Base-by-base conservation (phyloP, 1,284 basidiomycete genomes). In the Apiotrichum sp. region DNA sequence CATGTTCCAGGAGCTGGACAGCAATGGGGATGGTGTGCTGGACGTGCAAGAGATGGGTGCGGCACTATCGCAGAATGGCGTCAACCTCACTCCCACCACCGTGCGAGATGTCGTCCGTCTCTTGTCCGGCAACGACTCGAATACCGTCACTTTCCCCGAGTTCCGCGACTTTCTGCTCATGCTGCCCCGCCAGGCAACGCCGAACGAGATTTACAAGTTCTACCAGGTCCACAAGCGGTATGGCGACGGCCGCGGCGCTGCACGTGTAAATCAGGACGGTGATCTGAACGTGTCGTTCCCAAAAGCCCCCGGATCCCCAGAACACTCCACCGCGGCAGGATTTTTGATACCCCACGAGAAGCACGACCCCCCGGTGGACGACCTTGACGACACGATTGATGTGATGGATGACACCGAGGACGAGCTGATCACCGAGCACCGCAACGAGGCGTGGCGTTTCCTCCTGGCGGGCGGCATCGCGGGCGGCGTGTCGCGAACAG, bases 381-480 rank as follows among this genome's bases (percentile, higher is more conserved):
- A 80, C 22, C 72, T 77, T 29, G 76, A 75, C 46, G 74, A 79
- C 41, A 70, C 68, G 40, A 74, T 80, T 43, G 75, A 79, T 41
- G 74, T 78, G 3, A 78, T 79, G 11, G 76, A 81, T 14, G 81
- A 82, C 33, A 84, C 84, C 31, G 83, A 82, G 13, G 81, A 83
- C 34, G 84, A 86, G 47, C 79, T 81, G 35, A 22, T 22, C 22
- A 84, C 84, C 49, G 78, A 79, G 51, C 75, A 93, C 50, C 82
- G 84, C 29, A 80, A 83, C 59, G 86, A 87, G 1, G 87, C 93
- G 2, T 77, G 91, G 73, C 89, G 88, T 69, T 98, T 96, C 76
- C 81, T 98, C 45, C 77, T 93, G 11, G 96, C 95, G 1, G 95
- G 96, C 41, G 95, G 95, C 14, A 80, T 96, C 14, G 96, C 95